Evolutionary conservation across 768 basidiomycete genomes (phyloP), one percentile per base, ranked within the genome.

Genomic region (Grammothele lineata): DNA sequence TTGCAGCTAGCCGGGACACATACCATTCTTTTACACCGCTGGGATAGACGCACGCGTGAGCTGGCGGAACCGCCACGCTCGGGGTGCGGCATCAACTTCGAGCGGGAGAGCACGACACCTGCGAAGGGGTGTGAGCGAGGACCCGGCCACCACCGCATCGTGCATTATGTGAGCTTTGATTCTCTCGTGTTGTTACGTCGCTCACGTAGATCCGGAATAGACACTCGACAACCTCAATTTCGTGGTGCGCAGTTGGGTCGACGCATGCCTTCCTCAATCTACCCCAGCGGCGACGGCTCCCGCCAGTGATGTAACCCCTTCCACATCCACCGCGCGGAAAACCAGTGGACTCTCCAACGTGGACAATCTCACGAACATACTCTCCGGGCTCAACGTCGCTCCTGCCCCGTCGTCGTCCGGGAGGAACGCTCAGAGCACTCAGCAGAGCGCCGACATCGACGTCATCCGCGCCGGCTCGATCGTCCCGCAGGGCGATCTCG

Each of bases 1-100:
- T 50, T 80, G 4, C 79, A 89, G 59, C 67, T 86, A 15, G 74
- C 70, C 0, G 84, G 85, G 1, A 56, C 56, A 15, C 69, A 67
- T 45, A 87, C 87, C 0, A 65, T 85, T 14, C 56, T 90, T 22
- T 65, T 88, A 55, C 80, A 77, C 45, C 68, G 87, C 1, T 68
- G 66, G 84, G 83, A 76, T 74, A 74, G 47, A 60, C 64, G 49
- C 47, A 63, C 10, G 58, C 48, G 44, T 3, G 56, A 66, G 22
- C 21, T 23, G 21, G 45, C 53, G 11, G 19, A 51, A 14, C 45
- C 41, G 0, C 54, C 43, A 5, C 27, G 14, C 12, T 70, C 69
- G 0, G 66, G 64, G 0, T 89, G 69, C 61, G 85, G 85, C 0
- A 66, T 75, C 39, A 79, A 75, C 47, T 91, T 85, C 55, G 78